Conservation (phyloP, 352 stramenopile genomes). For the Phytopythium mirpurense region DNA sequence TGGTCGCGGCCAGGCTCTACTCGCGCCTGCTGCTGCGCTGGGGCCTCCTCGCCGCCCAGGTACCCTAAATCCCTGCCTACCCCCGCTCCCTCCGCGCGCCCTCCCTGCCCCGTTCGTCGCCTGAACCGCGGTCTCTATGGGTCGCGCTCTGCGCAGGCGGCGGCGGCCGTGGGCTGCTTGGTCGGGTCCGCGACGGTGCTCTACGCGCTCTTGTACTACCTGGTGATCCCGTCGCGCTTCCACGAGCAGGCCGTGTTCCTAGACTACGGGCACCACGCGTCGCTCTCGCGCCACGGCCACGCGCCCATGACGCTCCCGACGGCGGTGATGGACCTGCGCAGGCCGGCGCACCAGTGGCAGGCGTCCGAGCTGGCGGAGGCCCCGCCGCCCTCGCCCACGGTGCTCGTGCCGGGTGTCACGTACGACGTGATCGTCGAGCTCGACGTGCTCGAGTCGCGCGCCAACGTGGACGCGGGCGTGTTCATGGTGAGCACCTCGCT, state of each 20-base stretch:
- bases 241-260: conserved; percentile 78
- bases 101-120: too few relatives aligned
- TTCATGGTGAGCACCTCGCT: conserved; percentile 72
- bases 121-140: too few relatives aligned
- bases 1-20: conserved; percentile 17
- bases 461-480: conserved; percentile 66
- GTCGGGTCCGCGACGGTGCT: conserved; percentile 53
- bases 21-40: conserved; percentile 29
- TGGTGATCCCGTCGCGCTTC: conserved; percentile 71
- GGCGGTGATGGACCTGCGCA: conserved; percentile 48
- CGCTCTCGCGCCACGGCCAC: conserved; percentile 12
- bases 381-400: conserved; percentile 12
- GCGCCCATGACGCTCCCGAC: conserved; percentile 32
- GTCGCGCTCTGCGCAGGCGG: conserved; percentile 14
- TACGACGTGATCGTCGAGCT: conserved; percentile 81
- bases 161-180: conserved; percentile 31
- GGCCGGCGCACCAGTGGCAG: conserved; percentile 53
- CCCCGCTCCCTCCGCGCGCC: too few relatives aligned
- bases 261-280: conserved; percentile 59
- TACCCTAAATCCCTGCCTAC: too few relatives aligned
- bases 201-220: conserved; percentile 69
- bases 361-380: conserved; percentile 25
- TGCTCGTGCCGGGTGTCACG: conserved; percentile 60
- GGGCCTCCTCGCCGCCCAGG: conserved; percentile 19
- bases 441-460: conserved; percentile 48